Percentiles rank a stretch among this genome's conserved stretches.
Evolutionary conservation across 176 grass and related monocot species (phyloP).

Genomic region (Alloteropsis semialata): DNA sequence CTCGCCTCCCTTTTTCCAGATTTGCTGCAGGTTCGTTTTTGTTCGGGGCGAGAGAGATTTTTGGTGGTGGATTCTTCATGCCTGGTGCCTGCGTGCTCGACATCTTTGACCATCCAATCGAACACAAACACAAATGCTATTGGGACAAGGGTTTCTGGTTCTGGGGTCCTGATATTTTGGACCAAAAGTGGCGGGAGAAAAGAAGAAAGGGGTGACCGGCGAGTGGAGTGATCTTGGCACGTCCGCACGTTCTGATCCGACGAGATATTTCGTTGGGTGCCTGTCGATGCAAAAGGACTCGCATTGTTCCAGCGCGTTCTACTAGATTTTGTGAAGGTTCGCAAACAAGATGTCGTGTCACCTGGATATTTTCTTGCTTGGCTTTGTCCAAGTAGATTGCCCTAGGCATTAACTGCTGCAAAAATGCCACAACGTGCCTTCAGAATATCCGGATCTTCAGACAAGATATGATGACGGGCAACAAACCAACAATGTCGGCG

Average conservation of each 20-base stretch:
- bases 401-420: no score
- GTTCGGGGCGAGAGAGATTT: not conserved
- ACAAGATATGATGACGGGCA: not conserved
- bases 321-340: no score
- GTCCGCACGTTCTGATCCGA: not conserved
- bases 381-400: not conserved
- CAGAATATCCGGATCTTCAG: conserved; percentile 11
- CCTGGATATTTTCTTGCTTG: not conserved
- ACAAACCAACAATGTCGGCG: not conserved
- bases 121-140: no score
- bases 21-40: not conserved
- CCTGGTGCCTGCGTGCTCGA: not conserved
- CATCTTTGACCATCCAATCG: conserved; percentile 16
- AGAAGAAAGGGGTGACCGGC: not conserved
- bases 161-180: not conserved
- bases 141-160: no score
- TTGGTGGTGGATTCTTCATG: not conserved
- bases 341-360: not conserved
- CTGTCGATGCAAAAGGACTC: not conserved
- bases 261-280: not conserved
- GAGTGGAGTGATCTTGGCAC: not conserved
- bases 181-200: not conserved
- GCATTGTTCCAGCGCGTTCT: not conserved
- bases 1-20: not conserved
- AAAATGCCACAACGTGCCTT: not conserved